These are phyloP conservation scores for Pleodorina starrii DNA, from an alignment of 139 green algal genomes.

Conservation along the genomic window DNA sequence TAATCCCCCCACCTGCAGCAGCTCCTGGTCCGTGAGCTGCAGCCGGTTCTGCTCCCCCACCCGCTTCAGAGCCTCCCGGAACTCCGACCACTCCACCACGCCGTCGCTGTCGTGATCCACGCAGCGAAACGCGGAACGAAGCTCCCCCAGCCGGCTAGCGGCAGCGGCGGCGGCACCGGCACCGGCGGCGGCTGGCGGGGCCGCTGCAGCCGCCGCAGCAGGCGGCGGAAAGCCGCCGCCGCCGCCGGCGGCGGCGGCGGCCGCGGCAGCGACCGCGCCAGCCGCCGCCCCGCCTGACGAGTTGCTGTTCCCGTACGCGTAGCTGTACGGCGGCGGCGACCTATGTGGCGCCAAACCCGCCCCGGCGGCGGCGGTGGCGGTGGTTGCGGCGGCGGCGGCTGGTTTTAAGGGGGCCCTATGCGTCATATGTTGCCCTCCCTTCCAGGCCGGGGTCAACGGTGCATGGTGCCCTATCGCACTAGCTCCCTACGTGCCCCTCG, in stretches of 20 bases:
- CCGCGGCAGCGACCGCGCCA: not conserved
- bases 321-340: slow-evolving; percentile 7
- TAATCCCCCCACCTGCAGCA: not conserved
- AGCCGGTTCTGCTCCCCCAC: slow-evolving; percentile 13
- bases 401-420: too few relatives aligned
- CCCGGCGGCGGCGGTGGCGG: too few relatives aligned
- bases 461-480: too few relatives aligned
- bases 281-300: not conserved
- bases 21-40: not conserved
- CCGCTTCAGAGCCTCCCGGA: slow-evolving; percentile 13
- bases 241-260: not conserved
- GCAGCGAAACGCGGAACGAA: not conserved
- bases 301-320: not conserved
- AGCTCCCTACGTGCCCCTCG: too few relatives aligned
- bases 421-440: too few relatives aligned
- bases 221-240: too few relatives aligned
- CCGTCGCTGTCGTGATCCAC: slow-evolving; percentile 10
- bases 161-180: not conserved
- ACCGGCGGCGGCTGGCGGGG: not conserved
- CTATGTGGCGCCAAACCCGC: too few relatives aligned
- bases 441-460: too few relatives aligned
- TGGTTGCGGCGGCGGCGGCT: too few relatives aligned
- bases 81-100: slow-evolving; percentile 27
- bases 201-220: not conserved
- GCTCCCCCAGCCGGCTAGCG: not conserved